Evolutionary conservation across 1,284 basidiomycete genomes (phyloP), one percentile per base, ranked within the genome.

Genomic region (Leccinum holopus): DNA sequence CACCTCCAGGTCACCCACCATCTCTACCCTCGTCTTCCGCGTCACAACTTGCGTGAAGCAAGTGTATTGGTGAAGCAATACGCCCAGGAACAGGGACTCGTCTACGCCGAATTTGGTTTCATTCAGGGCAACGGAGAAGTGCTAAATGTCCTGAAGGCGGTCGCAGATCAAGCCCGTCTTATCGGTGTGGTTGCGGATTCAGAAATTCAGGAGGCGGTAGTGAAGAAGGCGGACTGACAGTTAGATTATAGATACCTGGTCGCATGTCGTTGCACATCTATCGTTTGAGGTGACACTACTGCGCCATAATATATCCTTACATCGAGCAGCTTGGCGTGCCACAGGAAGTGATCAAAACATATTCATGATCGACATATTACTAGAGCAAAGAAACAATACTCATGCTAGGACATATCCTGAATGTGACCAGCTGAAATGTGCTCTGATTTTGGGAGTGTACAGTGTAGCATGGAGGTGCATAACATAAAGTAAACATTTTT

Each of bases 1-100:
- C 95, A 99, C 71, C 87, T 98, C 55, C 97, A 99, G 77, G 95
- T 98, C 47, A 95, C 97, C 5, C 97, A 99, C 73, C 97, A 98
- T 77, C 84, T 98, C 63, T 98, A 98, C 80, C 97, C 97, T 8
- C 89, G 97, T 25, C 81, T 98, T 2, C 97, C 97, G 2, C 83
- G 97, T 32, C 97, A 99, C 81, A 97, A 98, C 73, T 83, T 99
- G 58, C 86, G 88, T 44, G 83, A 86, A 62, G 94, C 95, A 0
- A 91, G 90, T 68, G 67, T 86, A 57, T 80, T 97, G 60, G 94
- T 96, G 59, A 92, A 94, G 73, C 86, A 91, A 64, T 98, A 91
- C 69, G 92, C 94, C 21, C 80, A 84, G 68, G 91, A 96, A 72
- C 88, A 95, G 66, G 92, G 89, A 0, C 79, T 97, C 3, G 83